Evolutionary conservation across 208 protist species (phyloP), one percentile per base, ranked within the genome.

Genomic region (Endotrypanum monterogeii): DNA sequence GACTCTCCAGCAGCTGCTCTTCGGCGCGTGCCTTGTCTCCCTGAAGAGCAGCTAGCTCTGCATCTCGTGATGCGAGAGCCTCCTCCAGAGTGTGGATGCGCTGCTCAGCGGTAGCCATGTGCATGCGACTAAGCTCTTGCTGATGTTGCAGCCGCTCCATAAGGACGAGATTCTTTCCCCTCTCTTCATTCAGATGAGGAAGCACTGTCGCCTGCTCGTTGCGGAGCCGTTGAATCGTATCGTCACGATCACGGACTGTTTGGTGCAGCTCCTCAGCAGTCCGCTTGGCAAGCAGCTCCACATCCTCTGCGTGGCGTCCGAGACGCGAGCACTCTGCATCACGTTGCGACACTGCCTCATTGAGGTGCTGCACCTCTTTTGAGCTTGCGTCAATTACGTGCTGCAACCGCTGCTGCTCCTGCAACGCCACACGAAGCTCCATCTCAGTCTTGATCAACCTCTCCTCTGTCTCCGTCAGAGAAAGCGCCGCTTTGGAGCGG

Each of bases 61-160:
- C 30, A 67, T 86, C 75, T 30, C 70, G 70, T 5, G 52, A 73
- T 2, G 56, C 48, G 11, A 77, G 44, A 25, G 73, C 76, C 52
- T 30, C 67, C 66, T 85, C 76, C n/a, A 83, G 50, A 11, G 57
- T 76, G 37, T 60, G 67, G 48, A 86, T 50, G 56, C 78, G 79
- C 55, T 76, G 66, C 52, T 83, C 61, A n/a, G 82, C 57, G 14
- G 54, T 69, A 51, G 76, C 71, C 71, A 80, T 71, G 46, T 74
- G 48, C 65, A 72, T 73, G 39, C 75, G 69, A 50, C 55, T 76
- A 11, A 75, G n/a, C 58, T 88, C 83, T 57, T 85, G 67, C 69
- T 88, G 85, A 32, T 78, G 78, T 60, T 89, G 81, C 69, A 89
- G 74, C 52, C 71, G 61, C 76, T 92, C 87, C 57, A 85, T 80